These are phyloP conservation scores for Melanopsichium pennsylvanicum DNA, from an alignment of 1,284 basidiomycete species.

Conservation along the genomic window DNA sequence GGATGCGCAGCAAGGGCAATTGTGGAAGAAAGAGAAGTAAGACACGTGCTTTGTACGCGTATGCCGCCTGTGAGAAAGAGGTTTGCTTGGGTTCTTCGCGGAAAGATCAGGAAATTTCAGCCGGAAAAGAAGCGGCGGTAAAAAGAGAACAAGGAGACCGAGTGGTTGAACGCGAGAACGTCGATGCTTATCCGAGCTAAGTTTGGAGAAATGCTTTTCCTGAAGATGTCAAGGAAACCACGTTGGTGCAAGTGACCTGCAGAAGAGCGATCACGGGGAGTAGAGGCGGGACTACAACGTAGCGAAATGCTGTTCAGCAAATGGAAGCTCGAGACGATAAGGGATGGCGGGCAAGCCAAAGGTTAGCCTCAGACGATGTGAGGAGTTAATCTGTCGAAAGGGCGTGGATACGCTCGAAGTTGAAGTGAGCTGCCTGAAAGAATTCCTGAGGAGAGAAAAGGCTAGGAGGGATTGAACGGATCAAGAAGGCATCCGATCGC, in stretches of 20 bases:
- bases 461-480: neutral
- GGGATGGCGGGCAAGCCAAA: too few species aligned
- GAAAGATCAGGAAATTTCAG: neutral
- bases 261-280: too few species aligned
- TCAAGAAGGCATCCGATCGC: constrained; percentile 11
- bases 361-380: too few species aligned
- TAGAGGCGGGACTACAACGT: too few species aligned
- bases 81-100: neutral
- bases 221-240: neutral
- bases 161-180: constrained; percentile 7
- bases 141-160: neutral
- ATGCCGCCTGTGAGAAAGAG: neutral
- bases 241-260: too few species aligned
- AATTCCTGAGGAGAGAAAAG: too few species aligned
- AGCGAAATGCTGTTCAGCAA: too few species aligned
- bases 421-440: too few species aligned
- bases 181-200: constrained; percentile 22
- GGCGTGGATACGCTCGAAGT: too few species aligned
- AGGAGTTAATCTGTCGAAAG: too few species aligned
- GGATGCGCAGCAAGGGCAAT: neutral
- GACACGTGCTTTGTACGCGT: constrained; percentile 1
- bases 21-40: neutral
- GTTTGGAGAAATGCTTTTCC: constrained; percentile 12
- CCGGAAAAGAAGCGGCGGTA: neutral
- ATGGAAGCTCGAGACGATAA: too few species aligned